Base-by-base conservation (phyloP, 768 basidiomycete species). In the Flagelloscypha sp. region DNA sequence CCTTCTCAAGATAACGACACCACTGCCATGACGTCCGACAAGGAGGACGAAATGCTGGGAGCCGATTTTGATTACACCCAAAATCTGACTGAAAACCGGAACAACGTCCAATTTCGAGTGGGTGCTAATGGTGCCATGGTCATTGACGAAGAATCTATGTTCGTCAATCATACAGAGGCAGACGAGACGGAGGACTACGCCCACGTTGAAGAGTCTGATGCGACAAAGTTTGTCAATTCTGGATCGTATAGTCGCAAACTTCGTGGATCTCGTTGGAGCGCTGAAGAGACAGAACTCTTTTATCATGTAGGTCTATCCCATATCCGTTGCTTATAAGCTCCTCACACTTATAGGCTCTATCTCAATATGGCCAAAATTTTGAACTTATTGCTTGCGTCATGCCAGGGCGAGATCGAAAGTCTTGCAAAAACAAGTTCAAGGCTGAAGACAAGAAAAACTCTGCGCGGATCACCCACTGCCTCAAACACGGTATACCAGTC, bases 361-460 rank as follows among this genome's bases (percentile, higher is more conserved):
- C 79, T 3, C 88, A 90, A 52, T 90, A 88, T 46, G 88, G 88
- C 21, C 85, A 90, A 54, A 90, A 93, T 48, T 94, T 93, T 49
- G 89, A 93, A 53, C 70, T 93, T 27, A 90, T 94, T 42, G 84
- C 90, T 3, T 79, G 79, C 46, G 69, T 90, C 9, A 68, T 94
- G 13, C 86, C 87, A 24, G 80, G 82, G 12, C 79, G 90, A 11
- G 84, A 88, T 49, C 71, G 90, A 13, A 87, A 84, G 50, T 80
- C 89, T 18, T 89, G 92, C 56, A 90, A 88, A 58, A 84, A 86
- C 56, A 94, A 94, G 52, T 94, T 90, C 65, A 92, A 87, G 48
- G 70, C 78, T 0, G 92, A 94, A 55, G 89, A 92, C 53, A 85
- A 73, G 59, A 76, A 74, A 53, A 81, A 92, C 53, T 68, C 77